Evolutionary conservation across 2,329 filamentous ascomycete genomes (phyloP), one percentile per base, ranked within the genome.

Genomic region (Cladophialophora carrionii): DNA sequence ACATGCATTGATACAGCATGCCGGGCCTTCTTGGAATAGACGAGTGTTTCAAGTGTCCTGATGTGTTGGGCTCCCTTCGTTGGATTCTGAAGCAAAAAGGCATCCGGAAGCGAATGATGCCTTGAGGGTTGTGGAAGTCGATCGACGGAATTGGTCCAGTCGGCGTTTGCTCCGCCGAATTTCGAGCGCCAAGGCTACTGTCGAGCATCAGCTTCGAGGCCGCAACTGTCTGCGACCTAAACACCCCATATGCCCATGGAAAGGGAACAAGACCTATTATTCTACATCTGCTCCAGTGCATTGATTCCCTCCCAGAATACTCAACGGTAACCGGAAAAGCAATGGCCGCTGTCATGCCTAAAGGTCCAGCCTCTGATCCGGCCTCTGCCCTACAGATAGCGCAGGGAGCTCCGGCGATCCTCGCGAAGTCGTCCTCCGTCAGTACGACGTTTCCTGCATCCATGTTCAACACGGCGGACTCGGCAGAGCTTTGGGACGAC

Each of bases 401-500:
- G 29, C 79, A 80, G 66, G 75, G 77, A 72, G 78, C 79, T 52
- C 74, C 78, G 20, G 58, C 73, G n/a, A 74, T 82, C 29, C 74
- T 81, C 59, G 65, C 78, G 69, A 84, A 78, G 72, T 83, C 83
- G 52, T 81, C 84, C 6, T 84, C 82, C 68, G 71, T 66, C 60
- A 70, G 57, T 53, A 74, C 79, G n/a, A 80, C 78, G 31, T 85
- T 80, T 76, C 84, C 81, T 56, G 78, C 85, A 58, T 83, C 79
- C 7, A 75, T 84, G 59, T 77, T 85, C 71, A 75, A 79, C 64
- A 78, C 79, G 48, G 75, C 78, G 32, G 93, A 97, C 76, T 88
- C 88, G 0, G 83, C 90, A 61, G 92, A 96, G 70, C 83, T 91
- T 74, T 98, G 94, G 92, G 85, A 85, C 17, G 87, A 86, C 51